phyloP scores from a whole-genome alignment of 2,329 filamentous ascomycete species.

The Decorospora gaudefroyi region DNA sequence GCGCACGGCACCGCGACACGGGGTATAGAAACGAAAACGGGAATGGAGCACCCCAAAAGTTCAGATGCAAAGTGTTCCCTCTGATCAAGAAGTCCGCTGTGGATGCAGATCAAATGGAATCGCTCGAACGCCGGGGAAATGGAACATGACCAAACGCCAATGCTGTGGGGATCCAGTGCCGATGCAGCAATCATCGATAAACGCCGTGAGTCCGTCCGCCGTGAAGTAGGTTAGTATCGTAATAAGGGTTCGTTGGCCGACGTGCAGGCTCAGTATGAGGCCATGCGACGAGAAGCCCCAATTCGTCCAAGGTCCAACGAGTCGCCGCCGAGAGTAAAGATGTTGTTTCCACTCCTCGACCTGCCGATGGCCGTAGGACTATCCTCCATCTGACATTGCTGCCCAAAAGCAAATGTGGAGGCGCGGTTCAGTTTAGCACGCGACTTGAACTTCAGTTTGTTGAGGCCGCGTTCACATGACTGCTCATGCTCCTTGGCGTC shows the following conservation, averaged over 20 bases:
- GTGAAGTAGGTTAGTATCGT: conserved; percentile 41
- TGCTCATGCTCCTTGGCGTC: conserved; percentile 86
- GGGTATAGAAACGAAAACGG: conserved; percentile 43
- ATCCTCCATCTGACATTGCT: conserved; percentile 67
- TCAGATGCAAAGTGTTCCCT: conserved; percentile 27
- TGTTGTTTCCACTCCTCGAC: conserved; percentile 39
- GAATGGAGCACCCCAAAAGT: conserved; percentile 26
- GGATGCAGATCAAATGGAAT: conserved; percentile 38
- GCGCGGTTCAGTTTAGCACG: conserved; percentile 83
- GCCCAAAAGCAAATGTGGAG: conserved; percentile 93
- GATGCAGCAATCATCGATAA: conserved; percentile 42
- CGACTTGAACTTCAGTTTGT: conserved; percentile 75
- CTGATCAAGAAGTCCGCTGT: conserved; percentile 29
- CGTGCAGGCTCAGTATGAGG: conserved; percentile 43
- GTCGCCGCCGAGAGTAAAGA: conserved; percentile 41
- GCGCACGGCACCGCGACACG: conserved; percentile 25
- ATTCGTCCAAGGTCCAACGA: conserved; percentile 39
- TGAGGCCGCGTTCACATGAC: conserved; percentile 93
- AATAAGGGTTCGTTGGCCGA: conserved; percentile 34
- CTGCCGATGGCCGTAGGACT: conserved; percentile 58
- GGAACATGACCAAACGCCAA: conserved; percentile 40
- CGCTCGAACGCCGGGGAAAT: conserved; percentile 46
- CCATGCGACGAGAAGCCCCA: conserved; percentile 45
- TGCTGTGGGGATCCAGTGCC: conserved; percentile 40
- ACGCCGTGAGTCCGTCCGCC: conserved; percentile 47